Base-by-base conservation (phyloP, 2,329 filamentous ascomycete genomes). In the Myriosclerotinia curreyana region DNA sequence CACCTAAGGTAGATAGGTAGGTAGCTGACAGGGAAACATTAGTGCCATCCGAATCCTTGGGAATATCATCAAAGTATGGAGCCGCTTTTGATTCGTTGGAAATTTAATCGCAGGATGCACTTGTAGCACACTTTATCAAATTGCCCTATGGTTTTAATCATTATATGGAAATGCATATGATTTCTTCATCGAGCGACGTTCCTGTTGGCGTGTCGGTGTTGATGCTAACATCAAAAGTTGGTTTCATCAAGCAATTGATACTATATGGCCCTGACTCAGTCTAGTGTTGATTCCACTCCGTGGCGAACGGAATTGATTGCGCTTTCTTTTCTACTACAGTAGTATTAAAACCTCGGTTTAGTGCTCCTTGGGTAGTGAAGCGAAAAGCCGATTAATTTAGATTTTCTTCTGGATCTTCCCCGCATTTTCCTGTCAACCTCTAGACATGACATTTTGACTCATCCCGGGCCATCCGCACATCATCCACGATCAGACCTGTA, bases 221-320 rank as follows among this genome's bases (percentile, higher is more conserved):
- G 15, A 40, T 40, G 15, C 38, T 17, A n/a, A n/a, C n/a, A n/a
- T n/a, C n/a, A n/a, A n/a, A n/a, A n/a, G n/a, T n/a, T 42, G 25
- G 11, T 28, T 40, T 42, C 15, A 22, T 28, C 22, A 25, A 20
- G 22, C 22, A 55, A 7, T 49, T 55, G 9, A 42, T 55, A 14
- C 38, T 14, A 15, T 14, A 40, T 40, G 17, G 17, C 38, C 38
- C 25, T 56, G 53, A 44, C 53, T 56, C 53, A 17, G 28, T 22
- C 17, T 31, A 17, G 20, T 44, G 38, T n/a, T 42, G 40, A 9
- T 55, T 56, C 2, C 11, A 12, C 22, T 44, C 53, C 38, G 52
- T 17, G 52, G 20, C 28, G 12, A 12, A n/a, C 52, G 52, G 52
- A 55, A 55, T 55, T 56, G 38, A 31, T 56, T 44, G 22, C 38